phyloP scores from a whole-genome alignment of 2,329 filamentous ascomycete genomes.

The Dothideomycetidae sp. region DNA sequence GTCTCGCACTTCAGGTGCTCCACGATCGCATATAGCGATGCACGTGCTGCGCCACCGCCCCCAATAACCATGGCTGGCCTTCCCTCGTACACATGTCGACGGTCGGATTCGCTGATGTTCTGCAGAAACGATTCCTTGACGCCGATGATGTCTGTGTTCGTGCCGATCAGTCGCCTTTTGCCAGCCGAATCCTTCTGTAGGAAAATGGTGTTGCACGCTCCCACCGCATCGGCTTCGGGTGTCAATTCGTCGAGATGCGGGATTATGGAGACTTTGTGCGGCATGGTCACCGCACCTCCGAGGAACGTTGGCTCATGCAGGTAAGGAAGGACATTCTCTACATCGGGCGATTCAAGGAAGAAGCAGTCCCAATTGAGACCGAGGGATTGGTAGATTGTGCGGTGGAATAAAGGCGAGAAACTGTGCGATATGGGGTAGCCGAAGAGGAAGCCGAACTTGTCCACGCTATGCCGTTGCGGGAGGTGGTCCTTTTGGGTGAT shows the following conservation, averaged over 20 bases:
- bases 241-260: slow-evolving; percentile 59
- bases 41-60: slow-evolving; percentile 64
- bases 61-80: slow-evolving; percentile 60
- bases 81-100: slow-evolving; percentile 33
- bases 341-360: slow-evolving; percentile 32
- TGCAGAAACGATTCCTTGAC: slow-evolving; percentile 55
- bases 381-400: slow-evolving; percentile 38
- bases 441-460: slow-evolving; percentile 41
- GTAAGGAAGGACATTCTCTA: slow-evolving; percentile 32
- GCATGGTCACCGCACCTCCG: slow-evolving; percentile 59
- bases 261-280: slow-evolving; percentile 66
- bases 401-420: slow-evolving; percentile 40
- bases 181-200: slow-evolving; percentile 38
- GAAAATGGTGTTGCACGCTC: slow-evolving; percentile 70
- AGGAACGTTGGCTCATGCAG: slow-evolving; percentile 46
- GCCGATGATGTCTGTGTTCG: slow-evolving; percentile 70
- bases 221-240: slow-evolving; percentile 55
- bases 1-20: slow-evolving; percentile 52
- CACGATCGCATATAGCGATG: slow-evolving; percentile 60
- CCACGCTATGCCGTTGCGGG: slow-evolving; percentile 20
- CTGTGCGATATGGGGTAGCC: slow-evolving; percentile 44
- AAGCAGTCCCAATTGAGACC: slow-evolving; percentile 40
- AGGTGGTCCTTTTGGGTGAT: slow-evolving; percentile 1
- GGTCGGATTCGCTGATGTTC: slow-evolving; percentile 29
- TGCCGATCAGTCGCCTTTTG: slow-evolving; percentile 46